phyloP scores from a whole-genome alignment of 148 eudicot species.

The Pharnaceum exiguum region DNA sequence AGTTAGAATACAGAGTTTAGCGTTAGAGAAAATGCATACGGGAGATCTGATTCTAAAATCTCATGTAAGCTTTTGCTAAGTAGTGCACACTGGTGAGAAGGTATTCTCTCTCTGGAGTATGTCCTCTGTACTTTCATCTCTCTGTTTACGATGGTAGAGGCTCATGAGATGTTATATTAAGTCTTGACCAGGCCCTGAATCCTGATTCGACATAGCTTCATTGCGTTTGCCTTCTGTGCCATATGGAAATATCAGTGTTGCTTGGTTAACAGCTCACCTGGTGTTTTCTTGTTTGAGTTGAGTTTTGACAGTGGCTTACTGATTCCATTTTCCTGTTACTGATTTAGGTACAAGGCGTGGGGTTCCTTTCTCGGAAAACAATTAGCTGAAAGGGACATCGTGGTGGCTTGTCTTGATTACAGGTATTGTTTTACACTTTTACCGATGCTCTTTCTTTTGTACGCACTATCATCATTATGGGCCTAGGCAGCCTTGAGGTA shows the following conservation, averaged over 20 bases:
- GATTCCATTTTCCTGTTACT: slow-evolving; percentile 9
- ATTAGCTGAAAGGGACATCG: slow-evolving; percentile 83
- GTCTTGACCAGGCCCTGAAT: not conserved
- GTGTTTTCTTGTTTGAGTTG: not conserved
- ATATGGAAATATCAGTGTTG: no score
- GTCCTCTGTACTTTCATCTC: not conserved
- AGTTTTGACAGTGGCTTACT: slow-evolving; percentile 4
- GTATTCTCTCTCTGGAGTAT: no score
- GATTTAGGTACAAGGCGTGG: slow-evolving; percentile 93
- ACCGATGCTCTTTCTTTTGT: not conserved
- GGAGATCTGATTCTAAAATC: no score
- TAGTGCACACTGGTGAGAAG: not conserved
- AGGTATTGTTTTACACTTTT: slow-evolving; percentile 55
- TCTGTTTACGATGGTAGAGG: not conserved
- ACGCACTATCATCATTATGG: not conserved
- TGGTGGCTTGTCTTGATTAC: slow-evolving; percentile 95
- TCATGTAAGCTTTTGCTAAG: not conserved
- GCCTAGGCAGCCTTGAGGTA: not conserved
- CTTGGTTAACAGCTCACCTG: no score
- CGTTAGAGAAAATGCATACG: no score
- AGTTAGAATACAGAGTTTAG: not conserved
- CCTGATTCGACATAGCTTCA: no score
- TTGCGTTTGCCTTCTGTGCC: no score
- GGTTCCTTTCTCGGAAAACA: slow-evolving; percentile 90
- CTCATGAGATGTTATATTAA: not conserved